These are phyloP conservation scores for Fusarium vanettenii DNA, from an alignment of 2,329 filamentous ascomycete species.

Conservation along the genomic window DNA sequence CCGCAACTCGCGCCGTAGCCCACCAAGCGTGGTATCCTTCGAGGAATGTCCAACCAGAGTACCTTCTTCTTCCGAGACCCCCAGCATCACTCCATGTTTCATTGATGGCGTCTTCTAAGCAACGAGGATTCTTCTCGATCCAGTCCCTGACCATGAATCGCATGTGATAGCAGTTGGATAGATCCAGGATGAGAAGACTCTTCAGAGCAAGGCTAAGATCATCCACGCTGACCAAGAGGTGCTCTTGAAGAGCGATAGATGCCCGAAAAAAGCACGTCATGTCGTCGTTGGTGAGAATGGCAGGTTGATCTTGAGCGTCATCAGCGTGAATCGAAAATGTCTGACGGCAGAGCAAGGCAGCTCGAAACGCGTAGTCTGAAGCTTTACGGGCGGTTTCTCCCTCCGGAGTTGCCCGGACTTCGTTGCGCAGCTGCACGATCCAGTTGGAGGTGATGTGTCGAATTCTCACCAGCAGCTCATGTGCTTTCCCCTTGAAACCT, in stretches of 20 bases:
- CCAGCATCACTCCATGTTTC: conserved; percentile 23
- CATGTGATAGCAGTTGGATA: conserved; percentile 25
- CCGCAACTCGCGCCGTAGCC: neutral
- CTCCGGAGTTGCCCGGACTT: conserved; percentile 55
- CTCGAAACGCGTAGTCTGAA: conserved; percentile 60
- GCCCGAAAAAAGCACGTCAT: conserved; percentile 23
- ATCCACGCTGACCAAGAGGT: conserved; percentile 30
- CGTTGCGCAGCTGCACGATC: conserved; percentile 59
- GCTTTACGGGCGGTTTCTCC: conserved; percentile 48
- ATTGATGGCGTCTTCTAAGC: conserved; percentile 40
- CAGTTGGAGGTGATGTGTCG: conserved; percentile 61
- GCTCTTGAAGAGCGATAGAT: conserved; percentile 44
- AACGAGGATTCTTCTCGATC: conserved; percentile 24
- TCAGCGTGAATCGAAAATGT: conserved; percentile 45
- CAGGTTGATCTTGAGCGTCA: neutral
- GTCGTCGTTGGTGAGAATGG: no score
- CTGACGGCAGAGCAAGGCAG: conserved; percentile 65
- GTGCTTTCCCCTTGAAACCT: conserved; percentile 30
- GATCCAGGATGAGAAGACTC: conserved; percentile 33
- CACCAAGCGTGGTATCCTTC: neutral
- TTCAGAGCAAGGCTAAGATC: conserved; percentile 2
- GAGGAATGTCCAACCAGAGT: conserved; percentile 9
- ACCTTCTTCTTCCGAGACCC: neutral
- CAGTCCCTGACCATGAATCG: conserved; percentile 7
- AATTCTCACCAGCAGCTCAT: conserved; percentile 52